Conservation (phyloP, 108 stramenopile species). For the Pseudonitzschia pungens region DNA sequence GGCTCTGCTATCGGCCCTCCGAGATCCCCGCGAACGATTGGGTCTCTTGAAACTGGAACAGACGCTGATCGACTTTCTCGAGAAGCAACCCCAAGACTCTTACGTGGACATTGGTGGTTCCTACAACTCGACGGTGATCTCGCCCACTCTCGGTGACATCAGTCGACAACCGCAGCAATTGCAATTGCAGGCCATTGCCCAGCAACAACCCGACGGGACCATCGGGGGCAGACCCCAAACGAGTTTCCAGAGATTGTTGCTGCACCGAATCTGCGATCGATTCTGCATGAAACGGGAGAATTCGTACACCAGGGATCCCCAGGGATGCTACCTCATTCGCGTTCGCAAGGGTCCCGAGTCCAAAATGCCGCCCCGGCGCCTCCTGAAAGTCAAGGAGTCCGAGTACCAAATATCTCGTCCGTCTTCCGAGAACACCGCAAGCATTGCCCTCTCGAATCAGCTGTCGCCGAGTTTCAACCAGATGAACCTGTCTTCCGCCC, state of each 20-base stretch:
- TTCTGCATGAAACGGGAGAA: conserved; percentile 79
- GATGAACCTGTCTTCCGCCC: not conserved
- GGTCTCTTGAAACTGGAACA: conserved; percentile 81
- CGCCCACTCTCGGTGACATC: conserved; percentile 19
- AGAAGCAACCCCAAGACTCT: conserved; percentile 40
- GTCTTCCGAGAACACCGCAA: not conserved
- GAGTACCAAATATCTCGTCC: conserved; percentile 15
- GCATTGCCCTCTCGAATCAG: not conserved
- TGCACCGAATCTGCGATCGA: conserved; percentile 90
- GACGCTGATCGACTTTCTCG: conserved; percentile 68
- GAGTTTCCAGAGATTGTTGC: conserved; percentile 81
- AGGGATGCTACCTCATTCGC: conserved; percentile 33
- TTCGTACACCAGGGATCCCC: conserved; percentile 22
- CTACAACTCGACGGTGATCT: conserved; percentile 51
- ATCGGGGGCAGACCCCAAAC: conserved; percentile 44
- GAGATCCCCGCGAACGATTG: conserved; percentile 76
- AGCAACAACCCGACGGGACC: conserved; percentile 17
- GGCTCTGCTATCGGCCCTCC: conserved; percentile 72
- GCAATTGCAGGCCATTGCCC: conserved; percentile 14
- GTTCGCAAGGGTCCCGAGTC: conserved; percentile 32
- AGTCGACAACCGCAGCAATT: conserved; percentile 12
- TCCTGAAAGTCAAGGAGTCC: conserved; percentile 26
- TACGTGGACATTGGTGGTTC: conserved; percentile 78
- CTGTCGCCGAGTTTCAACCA: conserved; percentile 10
- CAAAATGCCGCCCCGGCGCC: conserved; percentile 27